Percentiles rank a stretch among this genome's conserved stretches.
These are phyloP conservation scores for Macrolepiota fuliginosa DNA, from an alignment of 768 basidiomycete genomes.

Conservation along the genomic window DNA sequence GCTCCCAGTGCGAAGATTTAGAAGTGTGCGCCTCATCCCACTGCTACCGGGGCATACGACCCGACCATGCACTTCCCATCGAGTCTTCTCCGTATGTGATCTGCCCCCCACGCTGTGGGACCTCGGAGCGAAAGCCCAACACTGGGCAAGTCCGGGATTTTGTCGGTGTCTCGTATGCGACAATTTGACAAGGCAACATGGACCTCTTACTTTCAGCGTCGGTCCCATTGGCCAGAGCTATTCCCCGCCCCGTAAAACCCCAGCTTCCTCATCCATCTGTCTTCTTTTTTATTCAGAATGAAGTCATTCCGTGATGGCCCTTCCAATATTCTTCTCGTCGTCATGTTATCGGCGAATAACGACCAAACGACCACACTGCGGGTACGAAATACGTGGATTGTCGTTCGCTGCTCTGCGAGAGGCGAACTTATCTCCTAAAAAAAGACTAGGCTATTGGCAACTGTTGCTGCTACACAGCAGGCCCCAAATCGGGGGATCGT, in stretches of 20 bases:
- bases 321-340: background rate
- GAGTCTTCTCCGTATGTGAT: background rate
- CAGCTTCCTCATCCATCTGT: background rate
- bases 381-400: background rate
- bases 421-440: background rate
- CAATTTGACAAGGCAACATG: background rate
- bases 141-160: background rate
- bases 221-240: background rate
- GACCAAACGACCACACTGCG: background rate
- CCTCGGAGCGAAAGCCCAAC: too few relatives aligned
- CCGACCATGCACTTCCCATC: background rate
- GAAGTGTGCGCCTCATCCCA: background rate
- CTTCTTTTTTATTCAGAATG: background rate
- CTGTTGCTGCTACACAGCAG: too few relatives aligned
- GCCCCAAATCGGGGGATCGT: background rate
- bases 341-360: slow-evolving; percentile 1
- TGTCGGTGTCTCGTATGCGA: background rate
- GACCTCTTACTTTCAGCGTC: background rate
- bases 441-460: background rate
- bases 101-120: background rate
- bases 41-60: background rate
- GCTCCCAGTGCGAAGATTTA: slow-evolving; percentile 4
- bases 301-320: background rate
- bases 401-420: background rate
- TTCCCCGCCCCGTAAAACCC: background rate